phyloP scores from a whole-genome alignment of 2,329 filamentous ascomycete genomes.

The Orbilia quercus region DNA sequence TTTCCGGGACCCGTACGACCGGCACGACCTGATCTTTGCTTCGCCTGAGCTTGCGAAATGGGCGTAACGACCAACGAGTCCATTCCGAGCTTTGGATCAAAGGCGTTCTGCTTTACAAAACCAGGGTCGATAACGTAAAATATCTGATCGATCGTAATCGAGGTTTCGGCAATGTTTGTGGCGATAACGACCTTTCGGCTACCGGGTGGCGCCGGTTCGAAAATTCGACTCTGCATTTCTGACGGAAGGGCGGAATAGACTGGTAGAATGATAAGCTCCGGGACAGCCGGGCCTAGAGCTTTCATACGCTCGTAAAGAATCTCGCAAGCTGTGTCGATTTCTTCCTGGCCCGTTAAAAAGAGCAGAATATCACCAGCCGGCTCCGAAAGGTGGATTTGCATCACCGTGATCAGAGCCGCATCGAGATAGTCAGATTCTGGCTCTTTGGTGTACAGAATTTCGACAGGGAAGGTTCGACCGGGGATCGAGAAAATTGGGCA shows the following conservation, averaged over 20 bases:
- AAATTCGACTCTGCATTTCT: slow-evolving; percentile 93
- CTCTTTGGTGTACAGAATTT: slow-evolving; percentile 93
- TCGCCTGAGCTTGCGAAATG: slow-evolving; percentile 95
- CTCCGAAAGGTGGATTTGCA: slow-evolving; percentile 97
- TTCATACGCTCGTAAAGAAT: slow-evolving; percentile 97
- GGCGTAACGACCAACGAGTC: slow-evolving; percentile 95
- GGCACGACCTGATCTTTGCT: slow-evolving; percentile 90
- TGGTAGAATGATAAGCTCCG: slow-evolving; percentile 89
- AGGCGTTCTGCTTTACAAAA: slow-evolving; percentile 97
- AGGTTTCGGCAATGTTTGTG: slow-evolving; percentile 98
- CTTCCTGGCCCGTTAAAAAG: slow-evolving; percentile 96
- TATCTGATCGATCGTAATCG: slow-evolving; percentile 96
- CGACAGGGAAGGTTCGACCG: slow-evolving; percentile 92
- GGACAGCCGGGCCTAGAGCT: slow-evolving; percentile 86
- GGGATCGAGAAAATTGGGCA: slow-evolving; percentile 98
- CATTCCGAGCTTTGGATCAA: slow-evolving; percentile 97
- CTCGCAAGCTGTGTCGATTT: slow-evolving; percentile 95
- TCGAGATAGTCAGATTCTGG: slow-evolving; percentile 97
- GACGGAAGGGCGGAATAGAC: slow-evolving; percentile 95
- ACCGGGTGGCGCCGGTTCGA: slow-evolving; percentile 88
- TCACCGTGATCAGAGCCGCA: slow-evolving; percentile 91
- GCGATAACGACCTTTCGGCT: slow-evolving; percentile 94
- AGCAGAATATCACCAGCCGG: slow-evolving; percentile 93
- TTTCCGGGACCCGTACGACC: slow-evolving; percentile 96
- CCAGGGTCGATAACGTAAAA: slow-evolving; percentile 97